Evolutionary conservation across 2,329 filamentous ascomycete species (phyloP).

Genomic region (Paracorniculantispora psalliotae): DNA sequence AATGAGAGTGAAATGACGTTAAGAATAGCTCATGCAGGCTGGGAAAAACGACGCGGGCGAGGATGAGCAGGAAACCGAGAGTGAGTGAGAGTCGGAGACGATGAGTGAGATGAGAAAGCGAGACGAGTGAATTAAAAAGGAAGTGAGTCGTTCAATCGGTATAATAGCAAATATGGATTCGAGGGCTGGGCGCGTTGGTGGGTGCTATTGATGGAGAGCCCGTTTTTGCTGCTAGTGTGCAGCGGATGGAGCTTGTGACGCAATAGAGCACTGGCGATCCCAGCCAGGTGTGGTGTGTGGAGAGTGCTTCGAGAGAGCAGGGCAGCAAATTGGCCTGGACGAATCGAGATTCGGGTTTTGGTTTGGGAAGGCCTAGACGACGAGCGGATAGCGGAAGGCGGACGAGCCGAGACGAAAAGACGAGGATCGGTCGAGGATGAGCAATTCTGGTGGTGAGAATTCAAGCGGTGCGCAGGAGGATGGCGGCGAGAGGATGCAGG

Average conservation of each 20-base stretch:
- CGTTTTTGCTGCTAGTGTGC: constrained; percentile 7
- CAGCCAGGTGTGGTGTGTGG: constrained; percentile 8
- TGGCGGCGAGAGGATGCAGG: not conserved
- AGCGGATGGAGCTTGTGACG: constrained; percentile 11
- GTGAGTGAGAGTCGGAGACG: not conserved
- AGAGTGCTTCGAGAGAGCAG: constrained; percentile 2
- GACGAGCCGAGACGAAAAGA: not conserved
- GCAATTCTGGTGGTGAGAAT: not conserved
- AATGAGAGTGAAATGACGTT: constrained; percentile 4
- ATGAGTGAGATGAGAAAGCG: constrained; percentile 6
- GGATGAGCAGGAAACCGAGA: not conserved
- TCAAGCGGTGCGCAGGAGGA: not conserved
- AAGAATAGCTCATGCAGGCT: not conserved
- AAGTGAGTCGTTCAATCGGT: not conserved
- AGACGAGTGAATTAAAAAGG: not conserved
- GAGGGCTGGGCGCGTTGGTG: not conserved
- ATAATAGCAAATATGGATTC: not conserved
- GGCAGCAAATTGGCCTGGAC: constrained; percentile 5
- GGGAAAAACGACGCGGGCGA: not conserved
- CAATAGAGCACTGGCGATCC: constrained; percentile 13
- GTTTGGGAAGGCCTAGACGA: not conserved
- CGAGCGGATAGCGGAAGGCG: not conserved
- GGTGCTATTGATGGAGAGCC: constrained; percentile 3
- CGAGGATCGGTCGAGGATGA: not conserved
- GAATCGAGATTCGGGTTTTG: constrained; percentile 11